Percentiles rank a stretch among this genome's conserved stretches.
Evolutionary conservation across 1,284 basidiomycete genomes (phyloP).

Genomic region (Xerocomus amazonicus): DNA sequence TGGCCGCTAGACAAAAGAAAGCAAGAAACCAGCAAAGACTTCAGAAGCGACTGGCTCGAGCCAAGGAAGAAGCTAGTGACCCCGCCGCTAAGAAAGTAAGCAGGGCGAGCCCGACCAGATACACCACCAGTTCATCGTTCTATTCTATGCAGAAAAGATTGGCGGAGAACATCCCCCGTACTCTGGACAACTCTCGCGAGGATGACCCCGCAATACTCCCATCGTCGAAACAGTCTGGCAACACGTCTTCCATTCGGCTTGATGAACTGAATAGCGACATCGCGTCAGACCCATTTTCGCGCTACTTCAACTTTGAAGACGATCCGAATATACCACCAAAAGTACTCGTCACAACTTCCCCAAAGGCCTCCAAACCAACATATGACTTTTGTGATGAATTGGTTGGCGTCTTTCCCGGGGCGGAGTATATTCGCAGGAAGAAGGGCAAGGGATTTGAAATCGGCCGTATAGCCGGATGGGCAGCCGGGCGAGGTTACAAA

Average conservation of each 20-base stretch:
- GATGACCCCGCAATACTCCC: slow-evolving; percentile 80
- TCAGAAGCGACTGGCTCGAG: slow-evolving; percentile 70
- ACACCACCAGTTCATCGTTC: not conserved
- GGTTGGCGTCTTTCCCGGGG: slow-evolving; percentile 89
- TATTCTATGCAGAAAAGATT: slow-evolving; percentile 62
- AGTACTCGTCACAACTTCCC: slow-evolving; percentile 87
- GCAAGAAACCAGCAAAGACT: slow-evolving; percentile 82
- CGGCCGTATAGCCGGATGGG: slow-evolving; percentile 93
- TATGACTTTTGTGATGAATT: slow-evolving; percentile 92
- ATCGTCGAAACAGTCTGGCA: slow-evolving; percentile 36
- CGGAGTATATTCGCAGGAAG: slow-evolving; percentile 87
- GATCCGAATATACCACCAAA: slow-evolving; percentile 74
- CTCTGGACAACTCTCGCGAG: slow-evolving; percentile 91
- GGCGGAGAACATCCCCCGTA: slow-evolving; percentile 82
- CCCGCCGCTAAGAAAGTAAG: slow-evolving; percentile 70
- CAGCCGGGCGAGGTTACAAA: slow-evolving; percentile 81
- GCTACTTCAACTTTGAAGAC: slow-evolving; percentile 61
- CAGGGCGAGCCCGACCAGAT: slow-evolving; percentile 5
- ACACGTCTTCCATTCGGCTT: slow-evolving; percentile 37
- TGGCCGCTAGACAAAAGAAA: slow-evolving; percentile 72
- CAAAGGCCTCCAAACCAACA: slow-evolving; percentile 80
- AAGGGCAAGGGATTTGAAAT: slow-evolving; percentile 94
- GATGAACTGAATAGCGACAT: slow-evolving; percentile 66
- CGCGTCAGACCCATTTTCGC: slow-evolving; percentile 68
- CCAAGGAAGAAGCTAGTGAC: slow-evolving; percentile 68